Percentiles rank a stretch among this genome's conserved stretches.
phyloP scores from a whole-genome alignment of 2,329 filamentous ascomycete genomes.

The Penicillium sp. region DNA sequence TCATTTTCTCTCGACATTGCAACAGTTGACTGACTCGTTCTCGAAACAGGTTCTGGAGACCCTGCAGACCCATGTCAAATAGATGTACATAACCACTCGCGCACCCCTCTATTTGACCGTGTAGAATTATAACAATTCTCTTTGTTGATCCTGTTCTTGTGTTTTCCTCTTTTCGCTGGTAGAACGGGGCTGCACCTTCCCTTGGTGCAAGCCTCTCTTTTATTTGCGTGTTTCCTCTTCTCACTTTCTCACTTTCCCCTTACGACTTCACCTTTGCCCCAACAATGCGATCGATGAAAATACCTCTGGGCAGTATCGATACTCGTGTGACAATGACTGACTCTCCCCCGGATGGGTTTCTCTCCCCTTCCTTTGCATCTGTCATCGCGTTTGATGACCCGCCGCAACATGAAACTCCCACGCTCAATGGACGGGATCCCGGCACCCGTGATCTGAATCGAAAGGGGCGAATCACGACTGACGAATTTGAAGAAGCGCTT shows the following conservation, averaged over 20 bases:
- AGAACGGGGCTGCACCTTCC: constrained; percentile 15
- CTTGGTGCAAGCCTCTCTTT: not conserved
- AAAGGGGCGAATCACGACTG: not conserved
- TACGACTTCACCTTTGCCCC: not conserved
- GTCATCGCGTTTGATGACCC: constrained; percentile 8
- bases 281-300: constrained; percentile 18
- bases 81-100: constrained; percentile 42
- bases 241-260: not conserved
- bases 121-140: constrained; percentile 42
- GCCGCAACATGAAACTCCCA: not conserved
- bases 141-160: constrained; percentile 10
- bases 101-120: constrained; percentile 29
- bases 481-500: constrained; percentile 1
- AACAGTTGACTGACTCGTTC: constrained; percentile 5
- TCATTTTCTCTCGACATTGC: not conserved
- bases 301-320: constrained; percentile 17
- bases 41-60: constrained; percentile 46
- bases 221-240: not conserved
- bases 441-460: not conserved
- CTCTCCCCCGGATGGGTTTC: not conserved
- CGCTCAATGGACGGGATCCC: not conserved
- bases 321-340: constrained; percentile 18
- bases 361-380: constrained; percentile 13
- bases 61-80: constrained; percentile 49
- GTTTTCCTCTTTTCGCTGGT: constrained; percentile 6